Base-by-base conservation (phyloP, 805 yeast genomes). In the Dipodascus geniculatus region DNA sequence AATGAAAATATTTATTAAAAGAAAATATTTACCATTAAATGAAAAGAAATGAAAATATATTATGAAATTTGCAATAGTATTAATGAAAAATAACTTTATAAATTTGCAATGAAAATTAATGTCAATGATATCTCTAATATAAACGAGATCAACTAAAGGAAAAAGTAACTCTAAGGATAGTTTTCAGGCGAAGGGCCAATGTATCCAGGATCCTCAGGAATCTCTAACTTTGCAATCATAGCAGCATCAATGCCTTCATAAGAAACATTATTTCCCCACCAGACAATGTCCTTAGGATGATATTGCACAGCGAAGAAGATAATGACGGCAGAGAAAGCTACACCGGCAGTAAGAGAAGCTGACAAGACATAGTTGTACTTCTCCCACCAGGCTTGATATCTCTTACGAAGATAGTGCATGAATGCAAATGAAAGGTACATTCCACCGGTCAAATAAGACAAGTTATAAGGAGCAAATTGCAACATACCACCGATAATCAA, bases 371-470 rank as follows among this genome's bases (percentile, higher is more conserved):
- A 76, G 59, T 76, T 75, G 63, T 76, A 76, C 63, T 74, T 75
- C 53, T 74, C 75, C 80, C 80, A 77, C 81, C 80, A 77, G 22
- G 66, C 61, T 3, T 71, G 61, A 57, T 74, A 76, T 54, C 71
- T 64, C 52, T 66, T 65, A 53, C 72, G 72, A 57, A 77, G 64
- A 55, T 67, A 64, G 57, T 69, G 71, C 74, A 74, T 76, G 69
- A 77, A 77, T 24, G 68, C 55, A 56, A 66, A 67, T 17, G 76
- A 70, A 51, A 74, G 51, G 48, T 60, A 61, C 47, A 74, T 63
- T 2, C 77, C 76, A 1, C 75, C 69, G 33, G 67, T 69, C 58
- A 71, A 71, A 55, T 63, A 62, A 69, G 73, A 73, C 47, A 75
- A 58, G 60, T 76, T 76, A 60, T 64, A 71, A 0, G 80, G 80